These are phyloP conservation scores for Eutrema heterophyllum DNA, from an alignment of 345 rosid species.

Conservation along the genomic window DNA sequence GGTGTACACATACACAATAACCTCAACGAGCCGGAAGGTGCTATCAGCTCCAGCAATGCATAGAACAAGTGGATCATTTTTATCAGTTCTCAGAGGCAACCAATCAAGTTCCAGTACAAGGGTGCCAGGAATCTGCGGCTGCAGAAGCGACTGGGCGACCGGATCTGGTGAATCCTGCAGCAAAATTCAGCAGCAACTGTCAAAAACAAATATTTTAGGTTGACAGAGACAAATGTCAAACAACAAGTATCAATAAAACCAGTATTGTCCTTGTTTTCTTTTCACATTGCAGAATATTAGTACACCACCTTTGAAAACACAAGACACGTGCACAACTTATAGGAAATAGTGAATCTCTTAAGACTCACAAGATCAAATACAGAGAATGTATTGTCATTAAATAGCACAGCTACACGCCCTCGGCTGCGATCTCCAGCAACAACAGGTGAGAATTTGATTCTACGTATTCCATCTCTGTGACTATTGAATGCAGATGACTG, in stretches of 20 bases:
- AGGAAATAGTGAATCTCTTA: conserved; percentile 14
- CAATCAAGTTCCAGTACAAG: conserved; percentile 96
- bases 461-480: conserved; percentile 86
- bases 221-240: conserved; percentile 14
- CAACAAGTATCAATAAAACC: neutral
- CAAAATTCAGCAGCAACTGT: conserved; percentile 22
- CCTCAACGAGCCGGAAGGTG: conserved; percentile 87
- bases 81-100: conserved; percentile 77
- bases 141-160: conserved; percentile 89
- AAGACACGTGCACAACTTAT: conserved; percentile 8
- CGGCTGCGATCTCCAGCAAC: conserved; percentile 92
- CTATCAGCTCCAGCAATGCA: conserved; percentile 98
- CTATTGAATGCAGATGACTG: conserved; percentile 92
- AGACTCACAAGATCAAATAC: conserved; percentile 87
- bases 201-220: neutral
- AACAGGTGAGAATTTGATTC: conserved; percentile 94
- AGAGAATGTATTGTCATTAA: conserved; percentile 90
- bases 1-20: conserved; percentile 57
- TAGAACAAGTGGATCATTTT: conserved; percentile 75
- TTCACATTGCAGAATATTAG: conserved; percentile 11
- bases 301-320: neutral
- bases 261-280: neutral
- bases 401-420: conserved; percentile 94
- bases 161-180: conserved; percentile 94
- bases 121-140: conserved; percentile 95